Base-by-base conservation (phyloP, 371 early-diverging fungal genomes). In the Zancudomyces culisetae region DNA sequence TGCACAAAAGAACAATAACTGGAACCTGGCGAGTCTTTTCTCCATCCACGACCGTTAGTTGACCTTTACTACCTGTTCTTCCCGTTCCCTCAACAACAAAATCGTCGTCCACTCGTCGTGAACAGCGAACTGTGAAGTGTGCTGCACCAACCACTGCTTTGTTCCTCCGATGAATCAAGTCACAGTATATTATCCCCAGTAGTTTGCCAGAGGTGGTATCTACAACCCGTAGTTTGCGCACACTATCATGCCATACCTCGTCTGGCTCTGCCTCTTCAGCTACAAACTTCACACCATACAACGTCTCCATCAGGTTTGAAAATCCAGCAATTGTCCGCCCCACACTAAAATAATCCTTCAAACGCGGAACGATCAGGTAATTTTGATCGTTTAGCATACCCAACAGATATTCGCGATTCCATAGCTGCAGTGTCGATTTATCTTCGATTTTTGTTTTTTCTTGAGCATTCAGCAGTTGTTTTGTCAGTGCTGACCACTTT, bases 41-140 rank as follows among this genome's bases (percentile, higher is more conserved):
- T 42, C 13, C 24, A 27, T 52, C 55, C 24, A 28, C 42, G 27
- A 53, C 20, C 10, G 27, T 4, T 45, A 51, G 1, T 42, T 35
- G 30, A 59, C 49, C 55, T 6, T 15, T n/a, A 24, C 19, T 15
- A 3, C 18, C 18, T 13, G 53, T 19, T 10, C 12, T 23, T 6
- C 2, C 18, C 19, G 49, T n/a, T n/a, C n/a, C n/a, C n/a, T n/a
- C n/a, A n/a, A n/a, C n/a, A 6, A 6, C 10, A 35, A 81, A 79
- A 51, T 90, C 89, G 48, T 87, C 75, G 58, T 90, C 87, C 0
- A 90, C 70, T 2, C 90, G 73, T 23, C 94, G 72, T 0, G 91
- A 83, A 35, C 93, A 91, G 18, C 88, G 73, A 0, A 94, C 82
- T 0, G 95, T 93, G 58, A 94, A 97, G 64, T 97, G 96, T 0